phyloP scores from a whole-genome alignment of 306 rosid species.

The Cucumis cinereus region DNA sequence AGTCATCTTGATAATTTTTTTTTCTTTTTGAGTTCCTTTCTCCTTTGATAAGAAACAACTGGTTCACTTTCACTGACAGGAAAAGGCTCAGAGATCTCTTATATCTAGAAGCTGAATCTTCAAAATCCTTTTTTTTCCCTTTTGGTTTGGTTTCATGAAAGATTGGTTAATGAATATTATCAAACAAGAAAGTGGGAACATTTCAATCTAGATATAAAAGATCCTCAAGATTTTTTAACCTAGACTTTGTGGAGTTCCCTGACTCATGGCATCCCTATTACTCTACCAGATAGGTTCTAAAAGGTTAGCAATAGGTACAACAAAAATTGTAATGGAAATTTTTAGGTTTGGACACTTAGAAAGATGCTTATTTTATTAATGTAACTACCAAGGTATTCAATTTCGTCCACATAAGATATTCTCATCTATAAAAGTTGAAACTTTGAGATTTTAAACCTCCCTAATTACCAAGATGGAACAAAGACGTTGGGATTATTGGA shows the following conservation, averaged over 20 bases:
- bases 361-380: too few species aligned
- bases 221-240: not conserved
- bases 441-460: too few species aligned
- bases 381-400: too few species aligned
- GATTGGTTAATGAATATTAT: not conserved
- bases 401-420: too few species aligned
- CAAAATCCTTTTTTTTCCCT: not conserved
- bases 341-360: not conserved
- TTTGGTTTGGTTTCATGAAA: not conserved
- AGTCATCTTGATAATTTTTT: not conserved
- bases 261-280: not conserved
- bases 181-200: conserved; percentile 7
- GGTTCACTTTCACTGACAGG: not conserved
- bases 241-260: too few species aligned
- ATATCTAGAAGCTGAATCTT: conserved; percentile 1
- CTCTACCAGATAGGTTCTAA: not conserved
- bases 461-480: not conserved
- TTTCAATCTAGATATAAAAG: not conserved
- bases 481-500: not conserved
- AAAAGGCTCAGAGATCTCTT: not conserved
- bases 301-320: not conserved
- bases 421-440: too few species aligned
- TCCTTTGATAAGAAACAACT: not conserved
- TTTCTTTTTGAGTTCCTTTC: not conserved
- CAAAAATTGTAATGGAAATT: not conserved